phyloP scores from a whole-genome alignment of 2,329 filamentous ascomycete genomes.

The Colletotrichum limetticola region DNA sequence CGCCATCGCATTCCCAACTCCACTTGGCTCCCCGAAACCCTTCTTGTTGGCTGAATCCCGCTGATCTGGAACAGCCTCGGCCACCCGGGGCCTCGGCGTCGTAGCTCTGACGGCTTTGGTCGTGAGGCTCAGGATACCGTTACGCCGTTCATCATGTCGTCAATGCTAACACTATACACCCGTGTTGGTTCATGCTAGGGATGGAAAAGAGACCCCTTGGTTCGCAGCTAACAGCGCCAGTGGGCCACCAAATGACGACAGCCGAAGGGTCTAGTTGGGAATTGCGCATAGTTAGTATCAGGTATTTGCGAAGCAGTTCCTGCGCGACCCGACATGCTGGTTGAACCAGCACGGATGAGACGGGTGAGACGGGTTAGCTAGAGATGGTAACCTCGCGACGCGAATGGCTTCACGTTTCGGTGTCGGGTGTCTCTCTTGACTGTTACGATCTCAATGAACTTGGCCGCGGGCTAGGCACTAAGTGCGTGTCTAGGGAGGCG shows the following conservation, averaged over 20 bases:
- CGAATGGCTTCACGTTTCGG: background rate
- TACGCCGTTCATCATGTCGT: background rate
- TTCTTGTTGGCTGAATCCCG: background rate
- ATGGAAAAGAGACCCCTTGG: background rate
- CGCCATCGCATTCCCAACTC: background rate
- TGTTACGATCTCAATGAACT: background rate
- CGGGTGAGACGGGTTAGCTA: background rate
- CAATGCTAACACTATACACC: background rate
- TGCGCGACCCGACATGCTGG: background rate
- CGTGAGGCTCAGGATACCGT: background rate
- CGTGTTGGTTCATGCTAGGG: background rate
- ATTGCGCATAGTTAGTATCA: background rate
- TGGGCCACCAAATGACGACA: background rate
- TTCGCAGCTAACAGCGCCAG: background rate
- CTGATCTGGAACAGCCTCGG: background rate
- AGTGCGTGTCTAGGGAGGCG: background rate
- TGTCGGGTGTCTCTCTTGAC: background rate
- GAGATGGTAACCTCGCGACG: background rate
- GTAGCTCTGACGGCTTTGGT: background rate
- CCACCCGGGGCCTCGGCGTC: background rate
- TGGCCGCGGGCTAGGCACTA: background rate
- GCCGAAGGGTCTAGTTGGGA: background rate
- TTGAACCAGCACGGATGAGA: background rate
- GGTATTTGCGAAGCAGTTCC: background rate
- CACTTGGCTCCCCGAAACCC: background rate